phyloP scores from a whole-genome alignment of 768 basidiomycete genomes.

The Ephemerocybe angulata region DNA sequence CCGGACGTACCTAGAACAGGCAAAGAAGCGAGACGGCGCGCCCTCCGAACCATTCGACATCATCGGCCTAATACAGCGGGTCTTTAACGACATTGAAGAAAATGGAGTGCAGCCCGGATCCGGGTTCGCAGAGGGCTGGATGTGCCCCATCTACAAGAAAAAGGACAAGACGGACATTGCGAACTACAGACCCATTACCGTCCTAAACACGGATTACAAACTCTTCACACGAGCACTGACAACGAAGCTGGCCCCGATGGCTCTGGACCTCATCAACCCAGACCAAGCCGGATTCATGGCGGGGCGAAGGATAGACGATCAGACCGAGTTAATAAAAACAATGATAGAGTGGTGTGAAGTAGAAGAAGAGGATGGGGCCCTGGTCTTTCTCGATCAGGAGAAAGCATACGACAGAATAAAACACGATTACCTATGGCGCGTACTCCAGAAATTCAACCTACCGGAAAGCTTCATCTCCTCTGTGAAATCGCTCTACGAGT shows the following conservation, averaged over 20 bases:
- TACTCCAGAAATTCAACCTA: conserved; percentile 13
- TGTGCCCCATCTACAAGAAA: conserved; percentile 43
- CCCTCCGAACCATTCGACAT: conserved; percentile 14
- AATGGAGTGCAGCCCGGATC: conserved; percentile 15
- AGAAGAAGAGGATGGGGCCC: conserved; percentile 22
- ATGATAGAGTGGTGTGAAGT: conserved; percentile 25
- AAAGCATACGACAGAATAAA: conserved; percentile 35
- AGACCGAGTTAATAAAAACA: conserved; percentile 24
- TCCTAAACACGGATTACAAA: conserved; percentile 34
- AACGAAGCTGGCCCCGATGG: conserved; percentile 13
- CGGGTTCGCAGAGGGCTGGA: conserved; percentile 30
- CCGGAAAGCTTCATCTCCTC: conserved; percentile 22
- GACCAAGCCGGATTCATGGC: conserved; percentile 39
- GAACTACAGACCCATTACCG: conserved; percentile 33
- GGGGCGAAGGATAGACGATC: conserved; percentile 29
- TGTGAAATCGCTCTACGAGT: conserved; percentile 26
- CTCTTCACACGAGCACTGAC: conserved; percentile 24
- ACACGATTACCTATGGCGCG: conserved; percentile 27
- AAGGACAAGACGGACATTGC: conserved; percentile 26
- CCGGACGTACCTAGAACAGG: background rate
- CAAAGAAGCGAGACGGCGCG: conserved; percentile 9
- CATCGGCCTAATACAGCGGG: conserved; percentile 6
- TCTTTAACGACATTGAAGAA: conserved; percentile 26
- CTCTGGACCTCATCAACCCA: conserved; percentile 21
- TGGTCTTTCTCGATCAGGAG: conserved; percentile 32